A percentile compares a stretch with the other conserved stretches of the same genome.
Conservation (phyloP, 192 early-diverging fungal genomes). For the Coemansia sp. region DNA sequence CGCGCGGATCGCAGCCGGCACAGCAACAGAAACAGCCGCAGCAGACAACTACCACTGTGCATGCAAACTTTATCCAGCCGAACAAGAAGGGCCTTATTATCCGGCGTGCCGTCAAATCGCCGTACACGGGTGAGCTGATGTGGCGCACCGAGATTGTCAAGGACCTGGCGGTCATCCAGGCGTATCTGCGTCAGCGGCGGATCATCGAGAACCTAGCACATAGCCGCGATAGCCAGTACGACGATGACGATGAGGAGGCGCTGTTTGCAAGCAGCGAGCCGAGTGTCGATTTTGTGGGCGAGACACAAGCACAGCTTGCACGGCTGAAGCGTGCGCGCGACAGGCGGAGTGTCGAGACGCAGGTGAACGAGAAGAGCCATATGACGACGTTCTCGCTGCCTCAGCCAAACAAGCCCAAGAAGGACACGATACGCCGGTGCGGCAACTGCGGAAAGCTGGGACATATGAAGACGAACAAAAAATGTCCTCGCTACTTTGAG, state of each 20-base stretch:
- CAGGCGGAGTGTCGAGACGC: conserved; percentile 40
- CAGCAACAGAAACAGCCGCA: neutral
- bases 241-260: conserved; percentile 14
- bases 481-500: conserved; percentile 62
- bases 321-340: conserved; percentile 67
- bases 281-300: conserved; percentile 21
- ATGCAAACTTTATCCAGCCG: conserved; percentile 46
- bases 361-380: conserved; percentile 44
- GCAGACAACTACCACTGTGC: conserved; percentile 23
- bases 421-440: conserved; percentile 66
- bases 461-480: conserved; percentile 88
- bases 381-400: conserved; percentile 56
- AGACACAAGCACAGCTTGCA: conserved; percentile 64
- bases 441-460: conserved; percentile 79
- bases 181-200: conserved; percentile 81
- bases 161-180: conserved; percentile 82
- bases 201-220: conserved; percentile 67
- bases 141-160: conserved; percentile 81
- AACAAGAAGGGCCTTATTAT: conserved; percentile 46
- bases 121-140: conserved; percentile 63
- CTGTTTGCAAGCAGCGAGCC: conserved; percentile 10
- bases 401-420: conserved; percentile 61
- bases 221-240: conserved; percentile 10
- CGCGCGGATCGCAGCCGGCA: neutral
- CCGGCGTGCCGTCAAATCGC: conserved; percentile 43